Evolutionary conservation across 768 basidiomycete genomes (phyloP).

Genomic region (Saitozyma podzolica): DNA sequence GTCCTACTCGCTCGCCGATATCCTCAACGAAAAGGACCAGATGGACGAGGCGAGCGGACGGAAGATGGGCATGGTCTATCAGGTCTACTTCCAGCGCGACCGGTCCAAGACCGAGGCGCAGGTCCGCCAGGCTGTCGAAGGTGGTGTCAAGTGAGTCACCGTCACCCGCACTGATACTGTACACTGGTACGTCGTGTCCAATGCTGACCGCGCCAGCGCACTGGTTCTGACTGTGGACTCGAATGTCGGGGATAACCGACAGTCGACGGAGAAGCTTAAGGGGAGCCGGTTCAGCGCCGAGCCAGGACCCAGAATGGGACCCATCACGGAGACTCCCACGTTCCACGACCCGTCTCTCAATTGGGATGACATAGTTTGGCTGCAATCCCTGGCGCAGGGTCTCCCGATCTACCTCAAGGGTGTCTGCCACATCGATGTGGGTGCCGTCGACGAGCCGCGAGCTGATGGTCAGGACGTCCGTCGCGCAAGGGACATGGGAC

Average conservation of each 20-base stretch:
- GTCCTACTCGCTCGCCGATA: constrained; percentile 51
- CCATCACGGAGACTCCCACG: constrained; percentile 26
- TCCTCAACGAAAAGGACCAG: constrained; percentile 47
- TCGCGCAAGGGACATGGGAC: constrained; percentile 78
- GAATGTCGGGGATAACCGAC: constrained; percentile 56
- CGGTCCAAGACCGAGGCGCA: constrained; percentile 66
- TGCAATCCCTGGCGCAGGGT: constrained; percentile 50
- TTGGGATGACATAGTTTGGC: constrained; percentile 49
- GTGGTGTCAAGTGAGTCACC: constrained; percentile 61
- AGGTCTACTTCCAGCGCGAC: constrained; percentile 74
- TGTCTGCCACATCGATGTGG: constrained; percentile 56
- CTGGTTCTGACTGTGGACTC: constrained; percentile 91
- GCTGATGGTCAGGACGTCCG: constrained; percentile 65
- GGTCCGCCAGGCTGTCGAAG: constrained; percentile 67
- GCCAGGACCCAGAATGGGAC: constrained; percentile 40
- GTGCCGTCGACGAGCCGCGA: constrained; percentile 3
- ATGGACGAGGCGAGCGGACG: constrained; percentile 37
- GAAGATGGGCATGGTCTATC: constrained; percentile 49
- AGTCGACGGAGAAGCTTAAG: constrained; percentile 40
- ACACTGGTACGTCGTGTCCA: not conserved
- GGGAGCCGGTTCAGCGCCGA: constrained; percentile 34
- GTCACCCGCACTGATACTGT: not conserved
- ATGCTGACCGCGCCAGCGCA: constrained; percentile 58
- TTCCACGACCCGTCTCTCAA: constrained; percentile 47
- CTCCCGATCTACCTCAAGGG: constrained; percentile 59